Evolutionary conservation across 208 protist genomes (phyloP), one percentile per base, ranked within the genome.

Genomic region (Leishmania major): DNA sequence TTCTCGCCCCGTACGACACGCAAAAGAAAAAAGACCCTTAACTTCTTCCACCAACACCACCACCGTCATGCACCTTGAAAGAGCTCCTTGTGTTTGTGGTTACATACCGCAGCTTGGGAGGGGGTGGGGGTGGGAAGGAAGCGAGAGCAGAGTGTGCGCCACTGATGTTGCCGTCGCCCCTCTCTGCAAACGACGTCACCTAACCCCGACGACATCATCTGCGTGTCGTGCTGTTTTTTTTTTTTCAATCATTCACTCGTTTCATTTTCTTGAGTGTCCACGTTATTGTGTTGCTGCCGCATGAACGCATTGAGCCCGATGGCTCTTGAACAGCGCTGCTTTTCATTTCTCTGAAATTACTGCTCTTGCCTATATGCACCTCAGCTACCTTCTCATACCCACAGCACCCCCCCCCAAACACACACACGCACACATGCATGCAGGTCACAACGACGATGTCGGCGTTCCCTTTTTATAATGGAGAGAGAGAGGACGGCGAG

Each of bases 191-290:
- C 67, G 28, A 22, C 67, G 19, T n/a, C 40, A 28, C 19, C 43
- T 31, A 17, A 47, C 22, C 22, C 40, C 17, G 31, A 69, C 28
- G 28, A 22, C 62, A 40, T 40, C 13, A 69, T 40, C 31, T 28
- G 62, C 15, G 11, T 10, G 31, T 69, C 31, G 15, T 69, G 62
- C 17, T 69, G 22, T 0, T 69, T 37, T 15, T 31, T 37, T 15
- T 31, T 31, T 17, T 40, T 40, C 15, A 28, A 40, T 69, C 15
- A 69, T 40, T 35, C 31, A 40, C 77, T 70, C 67, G 75, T 62
- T 81, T 74, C 49, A n/a, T 25, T 22, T 77, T 15, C 53, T 19
- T 82, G n/a, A 40, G 7, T n/a, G 40, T 77, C 43, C 51, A 47
- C 5, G 28, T 73, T 69, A 66, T 17, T 31, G 25, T 37, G 51